Base-by-base conservation (phyloP, 345 rosid species). In the Salix arbutifolia region DNA sequence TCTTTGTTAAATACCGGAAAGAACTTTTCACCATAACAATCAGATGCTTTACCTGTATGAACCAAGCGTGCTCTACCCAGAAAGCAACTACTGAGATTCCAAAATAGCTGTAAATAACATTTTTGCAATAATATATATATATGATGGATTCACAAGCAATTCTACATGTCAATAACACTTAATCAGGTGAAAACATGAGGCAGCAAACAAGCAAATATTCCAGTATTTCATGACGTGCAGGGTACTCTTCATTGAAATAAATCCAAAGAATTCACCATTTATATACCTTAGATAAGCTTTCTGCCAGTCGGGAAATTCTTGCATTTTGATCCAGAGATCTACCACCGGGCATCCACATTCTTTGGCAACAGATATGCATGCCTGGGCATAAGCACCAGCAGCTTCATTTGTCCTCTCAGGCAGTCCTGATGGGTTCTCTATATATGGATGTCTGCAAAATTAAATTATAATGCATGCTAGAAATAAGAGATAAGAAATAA, bases 321-420 rank as follows among this genome's bases (percentile, higher is more conserved):
- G 99, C 90, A 95, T 90, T 86, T 82, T 90, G 72, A 89, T 84
- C 97, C 99, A 95, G 73, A 93, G 89, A 79, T 93, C 91, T 2
- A 91, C 25, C 67, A 74, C 87, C 4, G 89, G 84, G 38, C 90
- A 52, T 38, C 88, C 89, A 19, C 88, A 82, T 78, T 93, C 92
- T 10, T 62, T 72, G 19, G 96, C 96, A 25, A 87, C 86, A 4
- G 72, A 78, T 56, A 87, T 31, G 53, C 99, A 93, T 2, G 90
- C 90, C 81, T 87, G 81, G 12, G 97, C 96, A 71, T 89, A 95
- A 12, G 77, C 80, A 31, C 92, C 90, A 5, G 96, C 97, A n/a
- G 87, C 93, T 82, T 93, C 97, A 67, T 95, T 93, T 1, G 97
- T 93, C 75, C 97, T 91, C 84, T 95, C 99, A 10, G 97, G 89